Evolutionary conservation across 768 basidiomycete genomes (phyloP), one percentile per base, ranked within the genome.

Genomic region (Termitomyces sp.): DNA sequence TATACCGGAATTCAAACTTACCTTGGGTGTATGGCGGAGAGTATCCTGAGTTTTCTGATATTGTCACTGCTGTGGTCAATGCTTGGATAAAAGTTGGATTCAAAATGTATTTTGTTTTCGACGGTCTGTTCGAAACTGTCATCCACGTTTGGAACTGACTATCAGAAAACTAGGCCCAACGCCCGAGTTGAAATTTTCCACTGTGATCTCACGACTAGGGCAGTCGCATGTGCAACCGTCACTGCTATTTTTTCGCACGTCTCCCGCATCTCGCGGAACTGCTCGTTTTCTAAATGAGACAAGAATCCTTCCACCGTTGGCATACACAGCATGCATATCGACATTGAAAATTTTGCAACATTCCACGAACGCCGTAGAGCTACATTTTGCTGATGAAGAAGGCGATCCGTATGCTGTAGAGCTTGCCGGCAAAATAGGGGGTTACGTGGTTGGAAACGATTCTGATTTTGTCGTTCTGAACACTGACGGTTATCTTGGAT

Each of bases 1-100:
- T 92, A 20, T 76, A 88, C 56, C 69, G 77, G 27, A 74, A 76
- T 51, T 84, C 85, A 2, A 75, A 71, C 53, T 72, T 91, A 44
- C 84, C 89, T 6, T 93, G 91, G 91, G 88, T 89, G 0, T 94
- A 90, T 62, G 91, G 91, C 6, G 91, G 91, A 12, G 90, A 94
- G 68, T 90, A 90, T 60, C 63, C 67, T 2, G 76, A 76, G 50
- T 86, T 90, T 57, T 67, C 69, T 7, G 61, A 66, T n/a, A 67
- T 80, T 16, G 74, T 88, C 3, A 67, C 64, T 41, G 67, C 60
- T 44, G 78, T 85, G 15, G 81, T 88, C 12, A 66, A 76, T 55
- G 83, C 86, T 12, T 92, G 89, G 91, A 75, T 86, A 42, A 70
- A 73, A 23, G 73, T 89, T 10, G 87, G 89, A 20, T 66, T 91